Conservation (phyloP, 768 basidiomycete genomes). For the Rhodotorula kratochvilovae region DNA sequence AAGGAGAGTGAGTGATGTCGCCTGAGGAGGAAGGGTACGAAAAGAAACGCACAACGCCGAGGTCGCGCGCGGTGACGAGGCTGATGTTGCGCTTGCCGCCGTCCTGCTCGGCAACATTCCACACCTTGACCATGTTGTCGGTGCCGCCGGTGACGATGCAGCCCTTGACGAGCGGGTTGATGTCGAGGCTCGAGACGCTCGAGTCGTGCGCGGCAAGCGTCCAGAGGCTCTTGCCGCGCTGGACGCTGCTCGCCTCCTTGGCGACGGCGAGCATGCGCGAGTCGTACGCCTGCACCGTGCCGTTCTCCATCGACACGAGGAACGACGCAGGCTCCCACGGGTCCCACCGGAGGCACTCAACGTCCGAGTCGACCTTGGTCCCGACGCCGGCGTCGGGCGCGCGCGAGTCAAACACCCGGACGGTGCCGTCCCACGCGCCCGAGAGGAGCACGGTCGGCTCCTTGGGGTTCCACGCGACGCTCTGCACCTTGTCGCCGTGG, state of each 20-base stretch:
- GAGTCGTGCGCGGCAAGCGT: constrained; percentile 92
- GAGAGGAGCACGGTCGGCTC: constrained; percentile 86
- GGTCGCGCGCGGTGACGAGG: constrained; percentile 77
- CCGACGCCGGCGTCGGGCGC: constrained; percentile 65
- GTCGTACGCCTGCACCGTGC: constrained; percentile 86
- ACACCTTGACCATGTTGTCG: constrained; percentile 86
- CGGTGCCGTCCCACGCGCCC: constrained; percentile 89
- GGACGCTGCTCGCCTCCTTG: constrained; percentile 50
- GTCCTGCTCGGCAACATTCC: constrained; percentile 69
- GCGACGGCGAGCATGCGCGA: constrained; percentile 55
- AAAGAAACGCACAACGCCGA: constrained; percentile 67
- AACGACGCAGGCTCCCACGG: constrained; percentile 67
- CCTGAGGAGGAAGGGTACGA: neutral
- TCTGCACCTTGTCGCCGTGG: constrained; percentile 84
- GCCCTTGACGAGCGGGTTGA: constrained; percentile 83
- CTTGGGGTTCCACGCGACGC: constrained; percentile 87
- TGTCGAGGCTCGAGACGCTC: constrained; percentile 77
- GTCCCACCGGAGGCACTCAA: constrained; percentile 92
- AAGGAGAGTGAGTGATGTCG: neutral
- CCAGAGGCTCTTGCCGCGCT: constrained; percentile 59
- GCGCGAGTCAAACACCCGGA: constrained; percentile 88
- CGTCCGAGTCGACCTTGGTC: constrained; percentile 81
- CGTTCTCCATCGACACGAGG: constrained; percentile 91
- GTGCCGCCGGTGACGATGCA: constrained; percentile 90
- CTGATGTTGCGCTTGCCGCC: constrained; percentile 69